Base-by-base conservation (phyloP, 2,329 filamentous ascomycete species). In the Orbilia javanica region DNA sequence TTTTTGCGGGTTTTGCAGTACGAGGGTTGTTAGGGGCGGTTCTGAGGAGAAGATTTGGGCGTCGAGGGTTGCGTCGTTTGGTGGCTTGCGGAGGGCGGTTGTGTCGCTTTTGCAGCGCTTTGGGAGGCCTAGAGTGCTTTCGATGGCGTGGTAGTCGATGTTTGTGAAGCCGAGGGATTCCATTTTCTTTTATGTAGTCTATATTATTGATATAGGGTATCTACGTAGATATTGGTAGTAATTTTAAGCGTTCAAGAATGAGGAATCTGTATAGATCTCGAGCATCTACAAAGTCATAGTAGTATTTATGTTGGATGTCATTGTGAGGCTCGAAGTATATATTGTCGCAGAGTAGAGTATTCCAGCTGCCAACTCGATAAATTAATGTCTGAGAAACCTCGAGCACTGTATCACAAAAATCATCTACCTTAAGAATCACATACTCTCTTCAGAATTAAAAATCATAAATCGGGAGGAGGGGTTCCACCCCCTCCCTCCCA, bases 121-220 rank as follows among this genome's bases (percentile, higher is more conserved):
- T n/a, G 31, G 31, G 20, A 55, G n/a, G 6, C 34, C 31, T 20
- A 53, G 34, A 1, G 18, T 36, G 18, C 2, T 1, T 44, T 44
- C 31, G 18, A 44, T 29, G 20, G 25, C 10, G 3, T 15, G 31
- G 20, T 52, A 50, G 52, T 57, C 31, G 29, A 36, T 20, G 52
- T 57, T 57, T 34, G 5, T 22, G 31, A 53, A 53, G 27, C 50
- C 50, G 4, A 53, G 50, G 25, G 15, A 29, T 57, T 57, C 52
- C 52, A 57, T 57, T 22, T 57, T 1, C 1, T 50, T 4, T 25
- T 50, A 25, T 20, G 18, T 44, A 44, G 39, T n/a, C 18, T 36
- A 36, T 36, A 36, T 4, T 6, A 10, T 4, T 2, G 34, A 4
- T 42, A n/a, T 42, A 42, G 39, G 15, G 2, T 15, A n/a, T 39